A percentile compares a stretch with the other conserved stretches of the same genome.
Conservation (phyloP, 345 rosid genomes). For the Zanthoxylum bungeanum region DNA sequence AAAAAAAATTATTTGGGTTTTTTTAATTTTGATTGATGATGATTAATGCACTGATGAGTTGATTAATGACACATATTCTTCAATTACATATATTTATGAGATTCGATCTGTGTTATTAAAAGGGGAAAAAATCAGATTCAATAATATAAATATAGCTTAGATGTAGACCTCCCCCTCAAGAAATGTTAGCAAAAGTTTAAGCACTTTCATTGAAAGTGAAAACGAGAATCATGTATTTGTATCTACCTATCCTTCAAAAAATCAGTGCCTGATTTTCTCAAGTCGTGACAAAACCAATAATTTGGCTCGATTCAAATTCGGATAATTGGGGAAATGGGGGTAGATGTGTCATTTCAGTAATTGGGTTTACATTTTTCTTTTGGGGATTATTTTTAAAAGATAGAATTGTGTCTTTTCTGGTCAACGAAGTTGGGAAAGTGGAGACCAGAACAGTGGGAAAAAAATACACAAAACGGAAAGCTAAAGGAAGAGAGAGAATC, state of each 20-base stretch:
- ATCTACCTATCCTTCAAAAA: neutral
- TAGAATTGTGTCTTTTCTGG: conserved; percentile 42
- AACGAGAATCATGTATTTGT: conserved; percentile 25
- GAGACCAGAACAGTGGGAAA: conserved; percentile 49
- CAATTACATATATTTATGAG: too few relatives aligned
- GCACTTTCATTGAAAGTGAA: conserved; percentile 23
- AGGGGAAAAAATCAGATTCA: too few relatives aligned
- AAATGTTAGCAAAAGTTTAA: conserved; percentile 7
- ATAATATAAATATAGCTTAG: too few relatives aligned
- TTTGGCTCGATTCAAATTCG: neutral
- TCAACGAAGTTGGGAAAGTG: conserved; percentile 68
- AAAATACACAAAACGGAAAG: conserved; percentile 12
- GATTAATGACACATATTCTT: too few relatives aligned
- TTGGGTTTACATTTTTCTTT: neutral
- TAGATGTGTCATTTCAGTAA: neutral
- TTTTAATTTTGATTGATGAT: neutral
- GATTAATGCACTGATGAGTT: conserved; percentile 12
- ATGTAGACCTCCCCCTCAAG: too few relatives aligned
- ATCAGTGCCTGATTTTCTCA: neutral
- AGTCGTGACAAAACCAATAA: neutral
- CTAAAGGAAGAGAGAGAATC: conserved; percentile 4
- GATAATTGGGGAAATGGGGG: neutral
- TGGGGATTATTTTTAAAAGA: neutral
- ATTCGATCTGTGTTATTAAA: too few relatives aligned
- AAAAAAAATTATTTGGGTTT: neutral